Conservation (phyloP, 176 grass and related monocot genomes). For the Carex cristatella region DNA sequence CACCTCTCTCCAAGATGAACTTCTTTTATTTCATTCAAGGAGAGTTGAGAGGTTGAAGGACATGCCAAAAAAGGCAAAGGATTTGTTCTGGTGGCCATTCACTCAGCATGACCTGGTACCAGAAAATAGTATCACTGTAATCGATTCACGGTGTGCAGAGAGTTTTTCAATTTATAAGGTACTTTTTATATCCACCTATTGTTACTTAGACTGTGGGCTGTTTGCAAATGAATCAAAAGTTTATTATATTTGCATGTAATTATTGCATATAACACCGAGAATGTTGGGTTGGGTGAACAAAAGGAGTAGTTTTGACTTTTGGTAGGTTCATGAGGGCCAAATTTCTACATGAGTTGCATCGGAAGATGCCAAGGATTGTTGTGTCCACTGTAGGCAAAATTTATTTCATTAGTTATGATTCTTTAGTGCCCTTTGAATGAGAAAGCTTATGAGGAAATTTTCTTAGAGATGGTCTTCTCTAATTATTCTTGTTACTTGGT, state of each 20-base stretch:
- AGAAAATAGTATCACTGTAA: conserved; percentile 66
- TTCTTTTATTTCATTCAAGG: conserved; percentile 60
- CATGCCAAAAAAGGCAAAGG: conserved; percentile 71
- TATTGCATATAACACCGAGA: not conserved
- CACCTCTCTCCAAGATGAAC: conserved; percentile 42
- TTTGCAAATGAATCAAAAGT: not conserved
- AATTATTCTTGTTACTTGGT: not conserved
- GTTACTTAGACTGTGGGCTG: not conserved
- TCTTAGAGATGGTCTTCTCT: not conserved
- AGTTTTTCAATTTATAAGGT: conserved; percentile 90
- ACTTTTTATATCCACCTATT: not conserved
- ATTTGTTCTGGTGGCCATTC: conserved; percentile 94
- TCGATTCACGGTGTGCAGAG: conserved; percentile 91
- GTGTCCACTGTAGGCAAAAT: not conserved
- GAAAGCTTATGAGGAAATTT: not conserved
- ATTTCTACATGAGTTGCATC: not conserved
- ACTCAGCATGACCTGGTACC: conserved; percentile 90
- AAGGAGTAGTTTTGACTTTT: not conserved
- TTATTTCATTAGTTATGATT: not conserved
- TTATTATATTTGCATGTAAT: not conserved
- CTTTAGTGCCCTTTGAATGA: not conserved
- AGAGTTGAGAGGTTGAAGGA: conserved; percentile 64
- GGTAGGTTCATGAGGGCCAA: not conserved
- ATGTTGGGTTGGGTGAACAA: not conserved
- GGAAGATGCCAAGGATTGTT: not conserved